These are phyloP conservation scores for Penicillium sp. DNA, from an alignment of 2,329 filamentous ascomycete species.

Conservation along the genomic window DNA sequence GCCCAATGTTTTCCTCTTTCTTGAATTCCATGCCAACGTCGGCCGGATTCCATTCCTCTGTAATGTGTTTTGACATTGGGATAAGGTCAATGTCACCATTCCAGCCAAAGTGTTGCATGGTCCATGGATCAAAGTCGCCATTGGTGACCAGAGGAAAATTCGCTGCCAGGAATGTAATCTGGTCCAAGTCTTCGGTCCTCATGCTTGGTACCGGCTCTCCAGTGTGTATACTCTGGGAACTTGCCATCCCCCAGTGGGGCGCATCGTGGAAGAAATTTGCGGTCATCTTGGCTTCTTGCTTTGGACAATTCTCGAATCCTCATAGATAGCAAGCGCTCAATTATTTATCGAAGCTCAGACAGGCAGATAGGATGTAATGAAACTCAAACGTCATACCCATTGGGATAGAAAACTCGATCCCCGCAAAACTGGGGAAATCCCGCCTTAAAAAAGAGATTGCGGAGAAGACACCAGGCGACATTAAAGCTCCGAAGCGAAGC, in stretches of 20 bases:
- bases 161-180: neutral
- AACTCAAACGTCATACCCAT: neutral
- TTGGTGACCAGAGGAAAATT: neutral
- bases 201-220: neutral
- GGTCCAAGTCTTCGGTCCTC: neutral
- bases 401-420: neutral
- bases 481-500: slow-evolving; percentile 6
- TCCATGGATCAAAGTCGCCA: neutral
- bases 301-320: neutral
- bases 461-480: slow-evolving; percentile 12
- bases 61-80: neutral
- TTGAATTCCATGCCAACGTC: neutral
- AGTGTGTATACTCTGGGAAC: neutral
- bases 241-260: neutral
- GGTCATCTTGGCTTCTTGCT: neutral
- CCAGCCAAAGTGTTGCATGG: neutral
- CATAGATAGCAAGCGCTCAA: neutral
- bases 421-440: slow-evolving; percentile 12
- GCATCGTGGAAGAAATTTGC: neutral
- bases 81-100: neutral
- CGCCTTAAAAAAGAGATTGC: slow-evolving; percentile 6
- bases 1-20: neutral
- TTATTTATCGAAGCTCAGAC: neutral
- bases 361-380: neutral
- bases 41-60: neutral